Evolutionary conservation across 495 filamentous ascomycete species (phyloP).

Genomic region (Penicillium malachiteum): DNA sequence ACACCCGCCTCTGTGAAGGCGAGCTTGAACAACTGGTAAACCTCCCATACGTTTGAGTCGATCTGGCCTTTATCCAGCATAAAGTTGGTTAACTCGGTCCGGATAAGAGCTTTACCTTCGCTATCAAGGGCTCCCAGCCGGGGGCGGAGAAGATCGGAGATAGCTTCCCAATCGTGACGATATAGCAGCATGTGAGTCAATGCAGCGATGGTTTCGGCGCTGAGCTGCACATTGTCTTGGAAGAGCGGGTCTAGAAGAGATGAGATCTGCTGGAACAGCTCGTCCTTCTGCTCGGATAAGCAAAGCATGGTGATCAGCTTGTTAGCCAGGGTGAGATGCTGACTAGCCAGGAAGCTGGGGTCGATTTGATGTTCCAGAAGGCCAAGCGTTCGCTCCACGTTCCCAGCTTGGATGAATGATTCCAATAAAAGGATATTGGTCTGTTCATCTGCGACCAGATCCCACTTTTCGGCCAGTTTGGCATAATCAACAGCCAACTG

Average conservation of each 20-base stretch:
- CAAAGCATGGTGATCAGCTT: constrained; percentile 75
- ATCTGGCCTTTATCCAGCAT: constrained; percentile 59
- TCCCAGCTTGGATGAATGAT: constrained; percentile 65
- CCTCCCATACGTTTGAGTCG: constrained; percentile 67
- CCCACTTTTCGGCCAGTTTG: constrained; percentile 58
- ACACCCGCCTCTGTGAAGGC: constrained; percentile 74
- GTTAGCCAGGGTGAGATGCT: constrained; percentile 66
- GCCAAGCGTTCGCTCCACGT: constrained; percentile 64
- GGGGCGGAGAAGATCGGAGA: constrained; percentile 72
- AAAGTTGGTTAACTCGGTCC: constrained; percentile 62
- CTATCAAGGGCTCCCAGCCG: constrained; percentile 61
- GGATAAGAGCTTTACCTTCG: constrained; percentile 62
- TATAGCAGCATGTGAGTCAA: constrained; percentile 69
- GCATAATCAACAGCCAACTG: constrained; percentile 74
- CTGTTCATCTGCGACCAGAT: constrained; percentile 58
- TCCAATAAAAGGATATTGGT: constrained; percentile 75
- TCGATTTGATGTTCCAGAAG: constrained; percentile 61
- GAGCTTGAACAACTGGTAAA: constrained; percentile 71
- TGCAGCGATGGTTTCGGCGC: constrained; percentile 67
- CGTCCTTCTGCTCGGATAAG: constrained; percentile 42
- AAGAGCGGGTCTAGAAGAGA: constrained; percentile 73
- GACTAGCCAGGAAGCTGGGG: constrained; percentile 48
- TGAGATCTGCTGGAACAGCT: constrained; percentile 64
- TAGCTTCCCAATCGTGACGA: constrained; percentile 69
- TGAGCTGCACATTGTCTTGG: constrained; percentile 64